Base-by-base conservation (phyloP, 495 filamentous ascomycete genomes). In the Trichoderma gamsii region DNA sequence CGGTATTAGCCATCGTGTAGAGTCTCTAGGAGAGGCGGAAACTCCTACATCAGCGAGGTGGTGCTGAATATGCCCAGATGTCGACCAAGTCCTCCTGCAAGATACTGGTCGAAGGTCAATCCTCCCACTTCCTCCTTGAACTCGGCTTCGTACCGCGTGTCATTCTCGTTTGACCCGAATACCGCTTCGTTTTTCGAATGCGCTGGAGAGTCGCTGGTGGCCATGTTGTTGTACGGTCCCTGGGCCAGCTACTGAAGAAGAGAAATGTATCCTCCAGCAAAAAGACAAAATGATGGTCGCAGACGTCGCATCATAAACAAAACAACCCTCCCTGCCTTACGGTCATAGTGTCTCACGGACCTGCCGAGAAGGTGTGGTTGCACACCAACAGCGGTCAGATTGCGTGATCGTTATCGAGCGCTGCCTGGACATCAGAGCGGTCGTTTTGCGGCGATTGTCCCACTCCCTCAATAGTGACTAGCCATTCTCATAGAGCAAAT, bases 341-440 rank as follows among this genome's bases (percentile, higher is more conserved):
- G 12, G 9, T 13, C 25, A 29, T 61, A 13, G 27, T 15, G 56
- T 16, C 56, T 61, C 56, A 35, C 56, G 56, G 56, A 18, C 56
- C 56, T 61, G 25, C 56, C 56, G 56, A 61, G 25, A 29, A 4
- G 13, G 56, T 61, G 56, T 61, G 56, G 56, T 61, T 61, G 56
- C 56, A 61, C 56, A 61, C 56, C 56, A 61, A 61, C 56, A 29
- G 56, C 56, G 56, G 56, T 61, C 12, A 15, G n/a, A 61, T 61
- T 61, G 56, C 56, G 56, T 61, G 56, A 61, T 61, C 25, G 56
- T 25, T 21, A 32, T 29, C 23, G n/a, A 15, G 16, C 5, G 56
- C 56, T 61, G 56, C 56, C 56, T 61, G 27, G 56, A 21, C 3
- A 32, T 15, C 23, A 11, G 56, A 27, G 11, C 9, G 12, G 56